A percentile compares a stretch with the other conserved stretches of the same genome.
Evolutionary conservation across 257 asterid species (phyloP).

Genomic region (Knoxia roxburghii): DNA sequence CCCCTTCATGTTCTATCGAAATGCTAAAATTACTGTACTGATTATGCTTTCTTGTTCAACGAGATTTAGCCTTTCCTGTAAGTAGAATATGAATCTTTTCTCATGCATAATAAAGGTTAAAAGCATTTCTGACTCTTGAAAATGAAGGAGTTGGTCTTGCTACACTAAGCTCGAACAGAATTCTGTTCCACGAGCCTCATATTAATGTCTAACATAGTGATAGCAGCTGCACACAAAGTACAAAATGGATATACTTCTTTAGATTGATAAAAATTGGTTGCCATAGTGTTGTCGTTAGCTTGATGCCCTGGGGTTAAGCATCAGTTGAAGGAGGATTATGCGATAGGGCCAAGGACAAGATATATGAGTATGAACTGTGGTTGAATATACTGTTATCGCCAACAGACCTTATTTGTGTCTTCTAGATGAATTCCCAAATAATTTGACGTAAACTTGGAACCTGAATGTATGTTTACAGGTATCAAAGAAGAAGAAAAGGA

Average conservation of each 20-base stretch:
- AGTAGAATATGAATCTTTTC: background rate
- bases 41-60: background rate
- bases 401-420: background rate
- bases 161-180: background rate
- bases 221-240: background rate
- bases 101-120: background rate
- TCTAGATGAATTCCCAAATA: background rate
- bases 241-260: background rate
- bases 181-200: background rate
- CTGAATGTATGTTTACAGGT: conserved; percentile 37
- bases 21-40: background rate
- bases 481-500: conserved; percentile 85
- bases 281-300: background rate
- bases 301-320: background rate
- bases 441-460: background rate
- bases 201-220: background rate
- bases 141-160: too few species aligned
- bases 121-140: background rate
- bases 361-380: background rate
- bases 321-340: background rate
- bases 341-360: background rate
- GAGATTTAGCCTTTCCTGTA: background rate
- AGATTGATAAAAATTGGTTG: background rate
- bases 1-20: background rate
- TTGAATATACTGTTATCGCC: background rate